A percentile compares a stretch with the other conserved stretches of the same genome.
These are phyloP conservation scores for Zymoseptoria crescenta DNA, from an alignment of 2,329 filamentous ascomycete species.

Conservation along the genomic window DNA sequence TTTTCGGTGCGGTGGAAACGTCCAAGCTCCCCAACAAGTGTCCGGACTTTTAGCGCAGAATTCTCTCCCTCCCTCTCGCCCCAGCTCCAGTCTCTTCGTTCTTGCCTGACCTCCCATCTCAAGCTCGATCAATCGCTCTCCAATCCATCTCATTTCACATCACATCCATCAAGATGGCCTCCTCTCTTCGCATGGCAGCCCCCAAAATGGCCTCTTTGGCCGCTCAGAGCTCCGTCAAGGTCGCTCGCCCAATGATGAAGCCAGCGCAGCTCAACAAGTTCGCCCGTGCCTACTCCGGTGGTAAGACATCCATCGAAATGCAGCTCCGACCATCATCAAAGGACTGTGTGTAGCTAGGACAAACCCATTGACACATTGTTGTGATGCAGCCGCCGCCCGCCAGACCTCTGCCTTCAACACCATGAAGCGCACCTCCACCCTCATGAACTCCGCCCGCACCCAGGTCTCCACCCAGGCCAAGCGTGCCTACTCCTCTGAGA, in stretches of 20 bases:
- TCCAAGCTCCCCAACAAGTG: constrained; percentile 14
- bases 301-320: constrained; percentile 39
- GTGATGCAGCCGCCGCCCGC: constrained; percentile 26
- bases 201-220: constrained; percentile 63
- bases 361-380: constrained; percentile 12
- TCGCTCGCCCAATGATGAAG: constrained; percentile 59
- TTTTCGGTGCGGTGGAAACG: constrained; percentile 12
- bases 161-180: constrained; percentile 66
- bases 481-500: constrained; percentile 79
- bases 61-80: constrained; percentile 15
- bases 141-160: constrained; percentile 25
- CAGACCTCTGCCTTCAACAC: constrained; percentile 58
- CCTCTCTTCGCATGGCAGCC: constrained; percentile 63
- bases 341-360: constrained; percentile 11
- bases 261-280: constrained; percentile 47
- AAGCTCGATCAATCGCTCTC: constrained; percentile 15
- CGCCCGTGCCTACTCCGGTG: constrained; percentile 61
- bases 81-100: constrained; percentile 19
- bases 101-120: constrained; percentile 1
- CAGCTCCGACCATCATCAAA: constrained; percentile 5
- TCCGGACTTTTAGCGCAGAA: constrained; percentile 23
- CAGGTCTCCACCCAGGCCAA: constrained; percentile 26
- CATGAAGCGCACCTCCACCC: constrained; percentile 62
- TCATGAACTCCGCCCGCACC: constrained; percentile 26
- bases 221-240: constrained; percentile 64